A percentile compares a stretch with the other conserved stretches of the same genome.
These are phyloP conservation scores for Bacterosira constricta DNA, from an alignment of 108 stramenopile genomes.

Conservation along the genomic window DNA sequence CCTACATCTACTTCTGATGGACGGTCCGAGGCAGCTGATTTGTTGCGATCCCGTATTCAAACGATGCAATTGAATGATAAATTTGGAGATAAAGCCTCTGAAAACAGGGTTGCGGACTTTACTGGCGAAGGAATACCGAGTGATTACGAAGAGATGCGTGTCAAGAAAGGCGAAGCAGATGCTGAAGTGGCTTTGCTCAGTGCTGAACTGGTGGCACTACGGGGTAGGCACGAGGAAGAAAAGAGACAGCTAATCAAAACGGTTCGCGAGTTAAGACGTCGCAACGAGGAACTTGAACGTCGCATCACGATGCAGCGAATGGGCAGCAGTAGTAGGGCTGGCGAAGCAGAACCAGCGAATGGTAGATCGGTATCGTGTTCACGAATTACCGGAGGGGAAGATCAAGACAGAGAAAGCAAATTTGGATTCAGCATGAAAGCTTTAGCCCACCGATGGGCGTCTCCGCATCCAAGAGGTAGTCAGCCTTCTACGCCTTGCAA, in stretches of 20 bases:
- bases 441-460: constrained; percentile 36
- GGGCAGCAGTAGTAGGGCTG: not conserved
- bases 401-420: constrained; percentile 4
- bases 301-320: constrained; percentile 22
- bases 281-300: constrained; percentile 45
- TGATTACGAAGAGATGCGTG: constrained; percentile 18
- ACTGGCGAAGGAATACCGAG: not conserved
- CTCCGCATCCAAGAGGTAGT: constrained; percentile 29
- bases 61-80: constrained; percentile 20
- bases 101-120: constrained; percentile 10
- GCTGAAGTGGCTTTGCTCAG: constrained; percentile 29
- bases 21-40: constrained; percentile 25
- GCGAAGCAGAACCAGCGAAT: not conserved
- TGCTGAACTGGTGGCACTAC: constrained; percentile 30
- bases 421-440: constrained; percentile 32
- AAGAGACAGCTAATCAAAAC: constrained; percentile 33
- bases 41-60: constrained; percentile 20
- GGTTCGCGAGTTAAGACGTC: constrained; percentile 20
- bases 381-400: not conserved
- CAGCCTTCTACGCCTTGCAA: not conserved
- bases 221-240: constrained; percentile 48
- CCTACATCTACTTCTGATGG: constrained; percentile 36
- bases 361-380: constrained; percentile 17
- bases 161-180: constrained; percentile 22
- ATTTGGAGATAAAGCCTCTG: not conserved